Conservation (phyloP, 148 eudicot genomes). For the Camellia sinensis region DNA sequence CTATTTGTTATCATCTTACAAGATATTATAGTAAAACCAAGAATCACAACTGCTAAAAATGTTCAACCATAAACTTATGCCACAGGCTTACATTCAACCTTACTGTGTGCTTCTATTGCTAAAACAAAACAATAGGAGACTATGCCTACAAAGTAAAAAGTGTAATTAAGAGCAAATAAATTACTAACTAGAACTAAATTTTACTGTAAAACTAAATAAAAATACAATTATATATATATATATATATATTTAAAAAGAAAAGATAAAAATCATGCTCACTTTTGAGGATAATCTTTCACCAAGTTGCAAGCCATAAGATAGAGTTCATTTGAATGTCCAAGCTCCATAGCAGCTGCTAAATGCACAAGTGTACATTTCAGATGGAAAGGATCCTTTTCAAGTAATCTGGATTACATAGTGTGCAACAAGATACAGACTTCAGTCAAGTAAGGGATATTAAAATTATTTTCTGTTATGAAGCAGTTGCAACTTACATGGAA, state of each 20-base stretch:
- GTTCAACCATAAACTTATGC: neutral
- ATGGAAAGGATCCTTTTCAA: slow-evolving; percentile 98
- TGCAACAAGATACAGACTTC: slow-evolving; percentile 18
- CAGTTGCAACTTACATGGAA: slow-evolving; percentile 51
- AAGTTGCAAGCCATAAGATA: slow-evolving; percentile 94
- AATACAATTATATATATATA: neutral
- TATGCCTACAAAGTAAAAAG: neutral
- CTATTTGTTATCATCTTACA: neutral
- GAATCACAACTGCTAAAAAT: neutral
- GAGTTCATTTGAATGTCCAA: slow-evolving; percentile 93
- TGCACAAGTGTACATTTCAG: slow-evolving; percentile 85
- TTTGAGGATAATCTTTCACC: slow-evolving; percentile 95
- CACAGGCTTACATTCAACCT: neutral
- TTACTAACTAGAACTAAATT: too few species aligned
- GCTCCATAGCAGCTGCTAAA: slow-evolving; percentile 97
- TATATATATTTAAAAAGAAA: neutral
- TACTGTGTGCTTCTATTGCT: neutral
- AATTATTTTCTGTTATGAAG: neutral
- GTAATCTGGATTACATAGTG: slow-evolving; percentile 57
- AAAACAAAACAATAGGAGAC: neutral
- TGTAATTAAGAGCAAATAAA: too few species aligned
- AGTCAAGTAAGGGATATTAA: neutral
- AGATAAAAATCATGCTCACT: slow-evolving; percentile 46
- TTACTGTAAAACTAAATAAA: too few species aligned
- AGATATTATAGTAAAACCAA: neutral